Base-by-base conservation (phyloP, 2,329 filamentous ascomycete genomes). In the Lasiodiplodia sp. region DNA sequence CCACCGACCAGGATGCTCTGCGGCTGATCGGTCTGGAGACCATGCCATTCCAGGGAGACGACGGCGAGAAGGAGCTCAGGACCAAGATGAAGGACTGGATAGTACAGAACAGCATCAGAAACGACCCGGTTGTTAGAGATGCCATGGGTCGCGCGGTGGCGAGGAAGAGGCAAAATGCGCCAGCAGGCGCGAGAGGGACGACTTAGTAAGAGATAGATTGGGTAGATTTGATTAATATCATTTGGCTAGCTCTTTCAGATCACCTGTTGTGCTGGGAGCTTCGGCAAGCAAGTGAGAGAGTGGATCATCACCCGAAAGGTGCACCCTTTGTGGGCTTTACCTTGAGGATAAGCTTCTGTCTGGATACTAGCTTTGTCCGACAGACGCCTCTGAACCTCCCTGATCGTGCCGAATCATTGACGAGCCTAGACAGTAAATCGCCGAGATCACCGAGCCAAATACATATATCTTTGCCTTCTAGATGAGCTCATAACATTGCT, bases 1-100 rank as follows among this genome's bases (percentile, higher is more conserved):
- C 86, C 65, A 80, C 91, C 11, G 91, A 96, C 72, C 78, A 81
- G n/a, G 94, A 97, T 76, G 86, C 91, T 0, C 82, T 83, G 7
- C 85, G 91, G 67, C 79, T 97, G 70, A 82, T 97, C 77, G 89
- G 91, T 57, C 84, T 97, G 78, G 93, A 96, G 75, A 86, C 94
- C 78, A 89, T 89, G 65, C 95, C 95, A 0, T 97, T 94, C 79
- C 88, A 85, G 63, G 90, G 89, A n/a, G 91, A 96, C 75, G 82
- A 86, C 44, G 86, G 87, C 70, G 82, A 91, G 57, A 84, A 83
- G 55, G 88, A 88, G 69, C 81, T 96, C 75, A 87, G 89, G 70
- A 86, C 86, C 51, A 92, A 91, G 74, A 87, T 97, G 81, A 92
- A 90, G 80, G 92, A 96, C 75, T 97, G 93, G 86, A 83, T 98